Percentiles rank a stretch among this genome's conserved stretches.
phyloP scores from a whole-genome alignment of 2,329 filamentous ascomycete genomes.

The Cladosporium sp. region DNA sequence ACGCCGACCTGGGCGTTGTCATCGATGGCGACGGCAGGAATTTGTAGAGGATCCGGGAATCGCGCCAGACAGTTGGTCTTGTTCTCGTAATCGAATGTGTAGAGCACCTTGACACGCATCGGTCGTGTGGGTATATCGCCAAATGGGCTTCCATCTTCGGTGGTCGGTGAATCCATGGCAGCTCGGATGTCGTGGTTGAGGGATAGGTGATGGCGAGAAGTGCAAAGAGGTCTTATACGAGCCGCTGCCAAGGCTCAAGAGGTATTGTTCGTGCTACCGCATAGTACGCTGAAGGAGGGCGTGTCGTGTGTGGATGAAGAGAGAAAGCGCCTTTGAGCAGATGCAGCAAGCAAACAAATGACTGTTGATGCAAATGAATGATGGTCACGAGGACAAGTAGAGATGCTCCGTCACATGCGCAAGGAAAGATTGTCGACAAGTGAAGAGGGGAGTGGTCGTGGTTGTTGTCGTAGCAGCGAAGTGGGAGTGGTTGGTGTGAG shows the following conservation, averaged over 20 bases:
- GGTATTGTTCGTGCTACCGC: slow-evolving; percentile 25
- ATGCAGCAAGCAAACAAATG: background rate
- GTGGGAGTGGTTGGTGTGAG: background rate
- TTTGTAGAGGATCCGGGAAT: slow-evolving; percentile 71
- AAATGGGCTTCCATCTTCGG: slow-evolving; percentile 23
- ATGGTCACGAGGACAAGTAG: slow-evolving; percentile 1
- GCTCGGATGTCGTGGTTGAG: slow-evolving; percentile 24
- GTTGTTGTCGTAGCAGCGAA: background rate
- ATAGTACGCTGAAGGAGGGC: slow-evolving; percentile 18
- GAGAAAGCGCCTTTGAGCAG: background rate
- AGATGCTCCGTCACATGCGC: background rate
- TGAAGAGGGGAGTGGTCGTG: background rate
- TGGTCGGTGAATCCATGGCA: slow-evolving; percentile 10
- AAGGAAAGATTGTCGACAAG: background rate
- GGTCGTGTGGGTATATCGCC: slow-evolving; percentile 36
- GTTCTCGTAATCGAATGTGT: slow-evolving; percentile 87
- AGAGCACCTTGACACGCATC: slow-evolving; percentile 82
- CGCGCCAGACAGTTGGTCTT: slow-evolving; percentile 87
- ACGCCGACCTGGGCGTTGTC: slow-evolving; percentile 78
- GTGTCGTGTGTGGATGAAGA: background rate
- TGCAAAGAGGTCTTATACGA: slow-evolving; percentile 14
- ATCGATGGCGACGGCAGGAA: slow-evolving; percentile 78
- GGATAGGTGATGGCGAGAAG: slow-evolving; percentile 19
- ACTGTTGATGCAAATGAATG: background rate
- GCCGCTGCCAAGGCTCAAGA: slow-evolving; percentile 22